Evolutionary conservation across 2,329 filamentous ascomycete species (phyloP).

Genomic region (Ascocoryne sarcoides): DNA sequence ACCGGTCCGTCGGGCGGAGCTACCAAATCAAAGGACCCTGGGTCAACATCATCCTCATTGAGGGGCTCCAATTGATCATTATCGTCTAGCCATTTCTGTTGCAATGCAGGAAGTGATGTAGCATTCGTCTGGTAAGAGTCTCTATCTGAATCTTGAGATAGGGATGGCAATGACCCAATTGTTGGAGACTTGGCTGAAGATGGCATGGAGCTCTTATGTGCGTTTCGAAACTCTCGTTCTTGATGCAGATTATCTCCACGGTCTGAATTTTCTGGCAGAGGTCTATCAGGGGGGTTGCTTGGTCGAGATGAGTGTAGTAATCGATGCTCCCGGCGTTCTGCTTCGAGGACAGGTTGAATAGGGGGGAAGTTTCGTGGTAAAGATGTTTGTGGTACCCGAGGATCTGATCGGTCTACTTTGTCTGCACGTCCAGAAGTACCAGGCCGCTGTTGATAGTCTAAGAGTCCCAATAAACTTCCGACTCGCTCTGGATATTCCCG

Average conservation of each 20-base stretch:
- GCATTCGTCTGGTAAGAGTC: constrained; percentile 22
- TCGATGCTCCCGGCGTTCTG: too few relatives aligned
- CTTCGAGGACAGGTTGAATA: too few relatives aligned
- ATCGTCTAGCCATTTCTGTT: constrained; percentile 31
- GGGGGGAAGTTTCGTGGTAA: too few relatives aligned
- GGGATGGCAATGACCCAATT: constrained; percentile 10
- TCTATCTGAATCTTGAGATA: constrained; percentile 17
- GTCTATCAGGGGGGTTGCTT: not conserved
- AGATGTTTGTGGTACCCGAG: not conserved
- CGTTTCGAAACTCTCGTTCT: constrained; percentile 1
- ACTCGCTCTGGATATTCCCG: not conserved
- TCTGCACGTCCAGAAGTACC: not conserved
- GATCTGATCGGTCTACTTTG: not conserved
- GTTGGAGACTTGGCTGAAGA: constrained; percentile 11
- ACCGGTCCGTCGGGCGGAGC: constrained; percentile 31
- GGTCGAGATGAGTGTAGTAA: too few relatives aligned
- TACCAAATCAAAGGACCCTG: constrained; percentile 44
- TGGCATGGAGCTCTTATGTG: constrained; percentile 3
- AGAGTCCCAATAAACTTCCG: not conserved
- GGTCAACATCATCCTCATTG: constrained; percentile 39
- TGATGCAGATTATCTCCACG: not conserved
- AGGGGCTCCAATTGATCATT: constrained; percentile 41
- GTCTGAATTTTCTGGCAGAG: not conserved
- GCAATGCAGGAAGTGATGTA: constrained; percentile 23
- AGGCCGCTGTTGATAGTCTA: not conserved